Base-by-base conservation (phyloP, 441 rosid species). In the Erodium texanum region DNA sequence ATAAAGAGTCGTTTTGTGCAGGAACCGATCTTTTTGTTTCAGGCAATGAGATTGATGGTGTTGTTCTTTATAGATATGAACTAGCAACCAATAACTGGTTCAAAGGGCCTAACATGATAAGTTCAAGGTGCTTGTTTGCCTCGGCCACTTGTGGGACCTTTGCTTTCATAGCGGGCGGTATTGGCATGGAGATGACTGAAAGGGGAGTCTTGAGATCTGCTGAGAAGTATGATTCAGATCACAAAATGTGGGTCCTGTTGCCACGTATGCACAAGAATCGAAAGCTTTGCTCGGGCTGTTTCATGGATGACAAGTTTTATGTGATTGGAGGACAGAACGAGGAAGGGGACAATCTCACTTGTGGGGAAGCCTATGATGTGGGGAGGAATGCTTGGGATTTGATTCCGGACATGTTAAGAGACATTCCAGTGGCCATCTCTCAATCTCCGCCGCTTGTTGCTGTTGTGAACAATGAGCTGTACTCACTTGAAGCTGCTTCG, bases 381-480 rank as follows among this genome's bases (percentile, higher is more conserved):
- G 70, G 45, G 1, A 82, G 77, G 4, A 70, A 82, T 70, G 72
- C 72, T 45, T 93, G 96, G 97, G 89, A 86, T 6, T 73, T 66
- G 8, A 85, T 93, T 66, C 91, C 87, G 0, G 74, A 82, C 70
- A 84, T 93, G 85, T 58, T 87, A 73, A 83, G 68, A 74, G 85
- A 82, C 18, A 74, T 77, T 32, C 83, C 89, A 0, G 79, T 79
- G 4, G 80, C 84, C 2, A 80, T 84, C 56, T 67, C 62, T 24
- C 93, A 87, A 50, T 93, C 97, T 20, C 98, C 98, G 0, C 98
- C 97, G 12, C 91, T 93, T 3, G 71, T 93, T 5, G 96, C 94
- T 0, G 97, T 87, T 0, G 97, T 85, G 56, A 75, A 81, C 77
- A 74, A 89, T 27, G 77, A 82, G 75, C 97, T 93, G 65, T 90